Evolutionary conservation across 805 yeast genomes (phyloP), one percentile per base, ranked within the genome.

Genomic region (Wickerhamomyces xylosicus): DNA sequence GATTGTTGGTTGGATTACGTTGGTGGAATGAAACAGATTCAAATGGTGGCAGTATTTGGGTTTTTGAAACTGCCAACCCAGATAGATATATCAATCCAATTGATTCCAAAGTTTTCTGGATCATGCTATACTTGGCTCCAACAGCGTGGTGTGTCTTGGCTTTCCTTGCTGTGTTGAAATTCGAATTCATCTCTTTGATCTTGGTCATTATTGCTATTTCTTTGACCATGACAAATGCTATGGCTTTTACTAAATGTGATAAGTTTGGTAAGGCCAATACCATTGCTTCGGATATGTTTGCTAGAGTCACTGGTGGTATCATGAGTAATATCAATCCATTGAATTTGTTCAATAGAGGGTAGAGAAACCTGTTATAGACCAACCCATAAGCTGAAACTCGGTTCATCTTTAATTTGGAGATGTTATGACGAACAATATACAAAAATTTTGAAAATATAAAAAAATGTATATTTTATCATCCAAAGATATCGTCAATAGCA

Each of bases 21-120:
- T 90, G 98, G 98, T 90, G 97, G 96, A 92, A 90, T 56, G 97
- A 90, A 56, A 69, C 87, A 0, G 66, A 71, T 21, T 66, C 63
- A 16, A 57, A 70, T 8, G 66, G 72, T 15, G 68, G 63, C 6
- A 58, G 71, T 27, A 52, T 53, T 41, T 85, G 95, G 95, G 95
- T 86, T 17, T 85, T 85, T 53, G 95, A 85, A 56, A 77, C 86
- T 2, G 89, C 92, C 4, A 85, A 84, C 52, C 82, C 84, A 7
- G 61, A 64, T 34, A 63, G 82, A 42, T 66, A 69, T 47, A 83
- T 90, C 52, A 90, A 90, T 54, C 95, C 95, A 22, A 84, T 92
- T 36, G 97, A 90, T 56, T 81, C 95, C 9, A 83, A 79, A 53
- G 73, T 85, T 41, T 90, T 90, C 53, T 90, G 97, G 97, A 47